Evolutionary conservation across 129 eudicot genomes (phyloP), one percentile per base, ranked within the genome.

Genomic region (Logfia minima): DNA sequence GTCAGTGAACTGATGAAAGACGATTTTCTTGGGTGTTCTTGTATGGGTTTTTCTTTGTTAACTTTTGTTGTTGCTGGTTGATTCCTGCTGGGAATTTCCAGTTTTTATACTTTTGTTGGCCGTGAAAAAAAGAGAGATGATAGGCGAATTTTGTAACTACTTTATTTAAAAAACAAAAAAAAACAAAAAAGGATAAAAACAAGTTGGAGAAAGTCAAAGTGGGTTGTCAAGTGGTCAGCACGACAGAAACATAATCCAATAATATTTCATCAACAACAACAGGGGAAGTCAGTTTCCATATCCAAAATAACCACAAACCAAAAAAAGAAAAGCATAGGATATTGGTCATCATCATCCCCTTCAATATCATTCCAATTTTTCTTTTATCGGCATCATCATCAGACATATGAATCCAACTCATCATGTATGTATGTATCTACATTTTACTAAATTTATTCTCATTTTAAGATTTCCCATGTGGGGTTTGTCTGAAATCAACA

Each of bases 161-260:
- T 48, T 35, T 45, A 45, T 2, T 34, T n/a, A n/a, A n/a, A n/a
- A n/a, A n/a, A n/a, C n/a, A n/a, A n/a, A n/a, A 24, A 35, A 71
- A 21, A 37, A 3, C 24, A 41, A 37, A 59, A 3, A 2, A 75
- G 22, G 0, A 5, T 0, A 45, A 64, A 0, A 64, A 51, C n/a
- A 9, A 51, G 1, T 34, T 4, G 24, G 31, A 24, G 3, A 77
- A 68, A 68, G 75, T 77, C 68, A 68, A 77, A 35, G 81, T 24
- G 68, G 58, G 74, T 67, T 77, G 48, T 70, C 37, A 66, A n/a
- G 16, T 52, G 74, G 81, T 77, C 81, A 77, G 75, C 81, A 77
- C 75, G 79, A 75, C 55, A 64, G 64, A 26, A 70, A 59, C 59
- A 53, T 18, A 16, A 71, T 72, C 68, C 64, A 34, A 23, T 23